Evolutionary conservation across 2,329 filamentous ascomycete species (phyloP).

Genomic region (Clarireedia sp.): DNA sequence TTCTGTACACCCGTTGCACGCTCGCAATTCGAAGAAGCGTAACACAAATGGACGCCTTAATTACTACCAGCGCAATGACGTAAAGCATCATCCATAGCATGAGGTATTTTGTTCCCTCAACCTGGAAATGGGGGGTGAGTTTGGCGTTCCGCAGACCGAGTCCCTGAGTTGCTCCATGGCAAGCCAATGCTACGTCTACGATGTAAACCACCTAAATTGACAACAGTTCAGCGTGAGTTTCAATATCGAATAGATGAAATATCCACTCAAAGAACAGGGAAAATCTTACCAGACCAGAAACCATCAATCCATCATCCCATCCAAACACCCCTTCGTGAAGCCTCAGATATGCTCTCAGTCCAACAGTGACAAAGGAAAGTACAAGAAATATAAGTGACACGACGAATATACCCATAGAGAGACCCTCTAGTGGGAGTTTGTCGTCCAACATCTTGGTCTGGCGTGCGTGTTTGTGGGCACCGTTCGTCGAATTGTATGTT

Average conservation of each 20-base stretch:
- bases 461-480: no score
- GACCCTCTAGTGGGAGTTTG: not conserved
- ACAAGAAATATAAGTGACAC: not conserved
- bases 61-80: slow-evolving; percentile 13
- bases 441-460: no score
- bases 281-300: not conserved
- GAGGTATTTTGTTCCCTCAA: slow-evolving; percentile 17
- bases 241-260: no score
- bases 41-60: slow-evolving; percentile 21
- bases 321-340: not conserved
- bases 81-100: slow-evolving; percentile 23
- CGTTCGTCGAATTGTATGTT: no score
- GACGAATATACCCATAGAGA: not conserved
- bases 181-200: slow-evolving; percentile 12
- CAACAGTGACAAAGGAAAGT: not conserved
- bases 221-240: not conserved
- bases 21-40: slow-evolving; percentile 18
- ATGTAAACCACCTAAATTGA: not conserved
- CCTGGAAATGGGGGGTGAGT: slow-evolving; percentile 11
- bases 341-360: not conserved
- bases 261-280: no score
- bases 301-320: slow-evolving; percentile 3
- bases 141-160: slow-evolving; percentile 15
- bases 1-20: not conserved
- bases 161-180: slow-evolving; percentile 16